A percentile compares a stretch with the other conserved stretches of the same genome.
phyloP scores from a whole-genome alignment of 164 flowering plant genomes.

The Stephania japonica region DNA sequence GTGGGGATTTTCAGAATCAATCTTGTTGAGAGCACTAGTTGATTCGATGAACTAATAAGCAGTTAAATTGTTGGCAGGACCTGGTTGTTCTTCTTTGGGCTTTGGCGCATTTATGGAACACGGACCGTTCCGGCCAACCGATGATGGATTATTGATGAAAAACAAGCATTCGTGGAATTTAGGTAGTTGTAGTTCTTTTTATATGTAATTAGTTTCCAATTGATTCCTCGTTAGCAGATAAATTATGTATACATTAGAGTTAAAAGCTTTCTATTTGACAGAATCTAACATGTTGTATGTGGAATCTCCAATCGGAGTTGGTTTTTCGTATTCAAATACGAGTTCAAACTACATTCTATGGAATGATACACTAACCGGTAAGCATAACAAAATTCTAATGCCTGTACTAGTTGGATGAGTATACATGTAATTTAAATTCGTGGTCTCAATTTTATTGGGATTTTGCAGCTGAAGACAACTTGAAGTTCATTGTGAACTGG shows the following conservation, averaged over 20 bases:
- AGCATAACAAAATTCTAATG: background rate
- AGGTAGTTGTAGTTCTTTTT: constrained; percentile 18
- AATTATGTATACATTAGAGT: too few species aligned
- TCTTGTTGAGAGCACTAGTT: too few species aligned
- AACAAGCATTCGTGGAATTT: constrained; percentile 42
- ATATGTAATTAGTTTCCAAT: too few species aligned
- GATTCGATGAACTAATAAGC: too few species aligned
- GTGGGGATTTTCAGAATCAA: too few species aligned
- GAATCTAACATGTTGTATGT: constrained; percentile 43
- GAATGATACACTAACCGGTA: constrained; percentile 41
- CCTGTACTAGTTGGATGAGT: too few species aligned
- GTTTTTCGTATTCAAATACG: constrained; percentile 45
- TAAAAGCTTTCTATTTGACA: too few species aligned
- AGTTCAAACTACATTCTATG: constrained; percentile 28
- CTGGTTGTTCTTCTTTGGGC: constrained; percentile 50
- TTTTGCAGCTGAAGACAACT: constrained; percentile 35
- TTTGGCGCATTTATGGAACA: constrained; percentile 48
- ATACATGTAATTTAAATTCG: too few species aligned
- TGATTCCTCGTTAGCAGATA: too few species aligned
- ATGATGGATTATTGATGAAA: constrained; percentile 21
- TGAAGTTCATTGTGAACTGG: constrained; percentile 34
- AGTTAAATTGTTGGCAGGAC: too few species aligned
- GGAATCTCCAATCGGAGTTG: constrained; percentile 48
- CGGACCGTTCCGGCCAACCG: constrained; percentile 38
- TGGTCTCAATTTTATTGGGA: background rate